Conservation (phyloP, 371 early-diverging fungal genomes). For the Funneliformis caledonium region DNA sequence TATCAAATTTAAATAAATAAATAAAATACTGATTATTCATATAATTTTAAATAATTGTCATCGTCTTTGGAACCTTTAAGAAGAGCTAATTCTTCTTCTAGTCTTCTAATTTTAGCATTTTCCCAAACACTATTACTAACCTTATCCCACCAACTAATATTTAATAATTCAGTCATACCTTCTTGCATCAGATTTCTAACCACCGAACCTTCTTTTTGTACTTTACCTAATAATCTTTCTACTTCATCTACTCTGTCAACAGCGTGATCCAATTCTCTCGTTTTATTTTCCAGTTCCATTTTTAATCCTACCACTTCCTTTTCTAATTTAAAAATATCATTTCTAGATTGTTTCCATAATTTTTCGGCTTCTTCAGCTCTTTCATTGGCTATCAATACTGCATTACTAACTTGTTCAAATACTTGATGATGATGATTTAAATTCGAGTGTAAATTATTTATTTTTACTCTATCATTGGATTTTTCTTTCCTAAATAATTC, state of each 20-base stretch:
- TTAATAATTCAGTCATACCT: constrained; percentile 46
- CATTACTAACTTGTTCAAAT: constrained; percentile 16
- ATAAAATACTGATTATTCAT: too few species aligned
- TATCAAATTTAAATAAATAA: too few species aligned
- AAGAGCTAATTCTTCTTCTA: background rate
- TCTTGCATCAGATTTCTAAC: constrained; percentile 50
- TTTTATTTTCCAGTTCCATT: constrained; percentile 29
- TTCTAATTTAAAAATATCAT: constrained; percentile 29
- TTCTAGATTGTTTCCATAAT: constrained; percentile 42
- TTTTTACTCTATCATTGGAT: background rate
- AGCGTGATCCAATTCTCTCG: constrained; percentile 6
- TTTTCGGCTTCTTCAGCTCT: constrained; percentile 50
- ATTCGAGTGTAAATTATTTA: background rate
- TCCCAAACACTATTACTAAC: constrained; percentile 4
- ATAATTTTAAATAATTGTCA: too few species aligned
- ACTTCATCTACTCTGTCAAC: background rate
- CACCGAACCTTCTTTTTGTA: constrained; percentile 49
- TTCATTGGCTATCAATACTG: constrained; percentile 18
- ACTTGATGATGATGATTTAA: background rate
- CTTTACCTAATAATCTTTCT: constrained; percentile 42
- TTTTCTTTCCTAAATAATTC: background rate
- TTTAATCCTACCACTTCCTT: constrained; percentile 28
- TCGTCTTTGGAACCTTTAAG: background rate
- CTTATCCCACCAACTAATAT: constrained; percentile 12
- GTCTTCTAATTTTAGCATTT: background rate